Evolutionary conservation across 768 basidiomycete species (phyloP).

Genomic region (Daedaleopsis sinensis): DNA sequence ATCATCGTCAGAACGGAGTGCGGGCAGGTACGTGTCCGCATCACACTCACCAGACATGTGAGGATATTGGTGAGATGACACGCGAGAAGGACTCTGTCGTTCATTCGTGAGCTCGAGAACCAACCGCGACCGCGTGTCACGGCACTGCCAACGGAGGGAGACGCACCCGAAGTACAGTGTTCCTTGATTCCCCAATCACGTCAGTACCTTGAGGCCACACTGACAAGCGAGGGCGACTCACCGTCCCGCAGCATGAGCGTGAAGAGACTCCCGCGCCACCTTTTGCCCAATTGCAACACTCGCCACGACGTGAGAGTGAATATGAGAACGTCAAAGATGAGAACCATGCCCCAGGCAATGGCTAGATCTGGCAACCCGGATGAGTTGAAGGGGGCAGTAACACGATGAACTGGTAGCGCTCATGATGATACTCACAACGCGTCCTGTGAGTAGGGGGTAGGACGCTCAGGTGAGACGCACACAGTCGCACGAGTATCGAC

Average conservation of each 20-base stretch:
- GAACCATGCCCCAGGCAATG: not conserved
- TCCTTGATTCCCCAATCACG: not conserved
- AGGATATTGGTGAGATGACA: slow-evolving; percentile 5
- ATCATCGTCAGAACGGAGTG: no score
- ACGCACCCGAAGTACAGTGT: not conserved
- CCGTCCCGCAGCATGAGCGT: slow-evolving; percentile 4
- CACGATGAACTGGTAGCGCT: no score
- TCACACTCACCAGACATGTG: not conserved
- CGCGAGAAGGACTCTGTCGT: not conserved
- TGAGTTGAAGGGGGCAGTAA: not conserved
- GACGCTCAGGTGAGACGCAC: not conserved
- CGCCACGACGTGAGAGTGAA: not conserved
- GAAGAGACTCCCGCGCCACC: not conserved
- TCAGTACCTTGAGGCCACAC: not conserved
- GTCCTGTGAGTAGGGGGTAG: not conserved
- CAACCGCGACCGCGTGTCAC: not conserved
- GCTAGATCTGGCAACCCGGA: not conserved
- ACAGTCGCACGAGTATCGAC: not conserved
- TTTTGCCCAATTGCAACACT: not conserved
- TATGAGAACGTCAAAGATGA: not conserved
- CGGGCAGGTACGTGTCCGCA: no score
- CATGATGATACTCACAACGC: not conserved
- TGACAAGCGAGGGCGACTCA: not conserved
- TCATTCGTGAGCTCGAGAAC: not conserved
- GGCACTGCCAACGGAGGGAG: not conserved